Percentiles rank a stretch among this genome's conserved stretches.
These are phyloP conservation scores for Deinandra increscens DNA, from an alignment of 129 eudicot species.

Conservation along the genomic window DNA sequence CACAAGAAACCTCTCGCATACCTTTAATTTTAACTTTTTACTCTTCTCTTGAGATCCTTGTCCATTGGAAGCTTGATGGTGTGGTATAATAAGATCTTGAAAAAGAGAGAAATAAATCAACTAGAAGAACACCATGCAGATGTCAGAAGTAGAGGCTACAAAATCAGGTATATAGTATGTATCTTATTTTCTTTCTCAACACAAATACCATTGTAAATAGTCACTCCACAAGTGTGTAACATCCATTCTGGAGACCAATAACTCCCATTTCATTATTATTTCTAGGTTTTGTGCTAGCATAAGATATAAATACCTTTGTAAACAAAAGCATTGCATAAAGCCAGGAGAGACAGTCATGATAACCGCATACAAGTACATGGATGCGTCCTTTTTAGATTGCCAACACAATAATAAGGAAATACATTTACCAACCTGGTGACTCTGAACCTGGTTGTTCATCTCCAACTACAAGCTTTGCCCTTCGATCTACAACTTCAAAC, in stretches of 20 bases:
- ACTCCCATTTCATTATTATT: not conserved
- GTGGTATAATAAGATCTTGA: conserved; percentile 20
- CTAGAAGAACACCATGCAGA: conserved; percentile 25
- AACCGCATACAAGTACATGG: conserved; percentile 9
- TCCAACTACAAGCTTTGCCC: conserved; percentile 91
- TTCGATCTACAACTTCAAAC: conserved; percentile 96
- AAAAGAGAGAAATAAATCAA: conserved; percentile 10
- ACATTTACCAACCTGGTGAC: conserved; percentile 50
- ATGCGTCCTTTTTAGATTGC: not conserved
- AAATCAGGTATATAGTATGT: not conserved
- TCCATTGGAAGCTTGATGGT: conserved; percentile 61
- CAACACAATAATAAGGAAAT: conserved; percentile 2
- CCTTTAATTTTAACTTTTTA: conserved; percentile 63
- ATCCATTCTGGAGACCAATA: not conserved
- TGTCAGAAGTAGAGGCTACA: conserved; percentile 14
- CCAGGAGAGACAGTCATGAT: not conserved
- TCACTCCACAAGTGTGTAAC: conserved; percentile 6
- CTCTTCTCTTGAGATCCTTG: conserved; percentile 72
- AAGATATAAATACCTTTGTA: not conserved
- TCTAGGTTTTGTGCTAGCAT: conserved; percentile 7
- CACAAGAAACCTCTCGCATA: conserved; percentile 25
- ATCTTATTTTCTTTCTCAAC: not conserved
- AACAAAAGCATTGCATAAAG: not conserved
- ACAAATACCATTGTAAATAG: conserved; percentile 6
- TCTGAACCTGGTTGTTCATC: conserved; percentile 62